Evolutionary conservation across 345 rosid genomes (phyloP).

Genomic region (Cardiospermum halicacabum): DNA sequence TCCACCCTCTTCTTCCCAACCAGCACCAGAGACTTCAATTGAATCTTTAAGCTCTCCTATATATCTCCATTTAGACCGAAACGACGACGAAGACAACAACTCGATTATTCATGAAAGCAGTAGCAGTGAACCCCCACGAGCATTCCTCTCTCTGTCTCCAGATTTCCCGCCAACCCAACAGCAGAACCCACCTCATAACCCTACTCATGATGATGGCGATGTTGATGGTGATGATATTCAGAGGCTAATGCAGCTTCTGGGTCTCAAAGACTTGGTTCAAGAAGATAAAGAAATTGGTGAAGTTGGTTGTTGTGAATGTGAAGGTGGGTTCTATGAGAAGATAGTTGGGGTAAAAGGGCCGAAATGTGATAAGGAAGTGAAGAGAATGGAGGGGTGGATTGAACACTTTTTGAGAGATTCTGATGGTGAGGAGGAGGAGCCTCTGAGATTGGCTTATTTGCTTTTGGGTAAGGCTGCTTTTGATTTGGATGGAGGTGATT

Average conservation of each 20-base stretch:
- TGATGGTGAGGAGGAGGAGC: constrained; percentile 27
- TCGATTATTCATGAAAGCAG: constrained; percentile 34
- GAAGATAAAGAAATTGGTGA: constrained; percentile 11
- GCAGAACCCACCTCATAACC: constrained; percentile 18
- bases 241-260: constrained; percentile 31
- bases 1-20: constrained; percentile 4
- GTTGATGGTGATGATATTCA: constrained; percentile 25
- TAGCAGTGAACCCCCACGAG: constrained; percentile 42
- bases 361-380: constrained; percentile 35
- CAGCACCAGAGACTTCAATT: constrained; percentile 6
- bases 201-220: constrained; percentile 1
- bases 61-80: constrained; percentile 20
- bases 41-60: constrained; percentile 39
- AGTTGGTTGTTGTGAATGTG: constrained; percentile 13
- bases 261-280: constrained; percentile 19
- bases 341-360: constrained; percentile 50
- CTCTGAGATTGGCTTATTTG: constrained; percentile 44
- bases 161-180: constrained; percentile 18
- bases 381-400: constrained; percentile 47
- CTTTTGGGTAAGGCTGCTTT: constrained; percentile 44
- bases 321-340: constrained; percentile 39
- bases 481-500: constrained; percentile 15
- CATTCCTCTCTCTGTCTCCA: constrained; percentile 32
- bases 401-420: constrained; percentile 21
- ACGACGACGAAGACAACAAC: not conserved